Percentiles rank a stretch among this genome's conserved stretches.
Evolutionary conservation across 2,329 filamentous ascomycete genomes (phyloP).

Genomic region (Stachybotrys elegans): DNA sequence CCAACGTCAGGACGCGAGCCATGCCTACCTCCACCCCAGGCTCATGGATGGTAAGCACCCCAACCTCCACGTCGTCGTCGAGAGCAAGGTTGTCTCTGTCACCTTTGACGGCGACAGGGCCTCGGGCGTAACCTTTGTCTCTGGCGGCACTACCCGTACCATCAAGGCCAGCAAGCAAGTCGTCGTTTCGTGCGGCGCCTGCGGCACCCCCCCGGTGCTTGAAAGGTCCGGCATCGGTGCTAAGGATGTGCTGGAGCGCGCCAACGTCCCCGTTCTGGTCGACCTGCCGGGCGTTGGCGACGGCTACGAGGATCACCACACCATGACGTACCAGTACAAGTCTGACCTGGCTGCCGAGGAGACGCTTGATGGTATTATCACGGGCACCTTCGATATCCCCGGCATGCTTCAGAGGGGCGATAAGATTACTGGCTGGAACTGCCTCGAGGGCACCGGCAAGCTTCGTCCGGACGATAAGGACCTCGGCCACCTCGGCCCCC

Average conservation of each 20-base stretch:
- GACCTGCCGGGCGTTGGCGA: constrained; percentile 17
- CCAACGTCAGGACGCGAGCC: constrained; percentile 16
- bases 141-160: neutral
- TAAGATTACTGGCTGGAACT: neutral
- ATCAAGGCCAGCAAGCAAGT: constrained; percentile 42
- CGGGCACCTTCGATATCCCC: neutral
- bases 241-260: constrained; percentile 16
- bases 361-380: constrained; percentile 22
- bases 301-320: constrained; percentile 4
- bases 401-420: neutral
- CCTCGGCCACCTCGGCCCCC: neutral
- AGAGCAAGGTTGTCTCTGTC: constrained; percentile 19
- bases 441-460: neutral
- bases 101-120: constrained; percentile 18
- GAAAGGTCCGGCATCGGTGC: constrained; percentile 48
- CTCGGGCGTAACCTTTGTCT: constrained; percentile 1
- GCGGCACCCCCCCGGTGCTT: constrained; percentile 40
- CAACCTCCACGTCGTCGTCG: constrained; percentile 25
- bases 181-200: constrained; percentile 32
- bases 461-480: neutral
- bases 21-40: constrained; percentile 22
- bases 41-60: constrained; percentile 20
- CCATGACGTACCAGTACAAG: neutral
- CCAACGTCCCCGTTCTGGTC: constrained; percentile 12
- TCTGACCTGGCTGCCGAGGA: neutral